Evolutionary conservation across 768 basidiomycete species (phyloP).

Genomic region (Tubosaeta brunneosetosa): DNA sequence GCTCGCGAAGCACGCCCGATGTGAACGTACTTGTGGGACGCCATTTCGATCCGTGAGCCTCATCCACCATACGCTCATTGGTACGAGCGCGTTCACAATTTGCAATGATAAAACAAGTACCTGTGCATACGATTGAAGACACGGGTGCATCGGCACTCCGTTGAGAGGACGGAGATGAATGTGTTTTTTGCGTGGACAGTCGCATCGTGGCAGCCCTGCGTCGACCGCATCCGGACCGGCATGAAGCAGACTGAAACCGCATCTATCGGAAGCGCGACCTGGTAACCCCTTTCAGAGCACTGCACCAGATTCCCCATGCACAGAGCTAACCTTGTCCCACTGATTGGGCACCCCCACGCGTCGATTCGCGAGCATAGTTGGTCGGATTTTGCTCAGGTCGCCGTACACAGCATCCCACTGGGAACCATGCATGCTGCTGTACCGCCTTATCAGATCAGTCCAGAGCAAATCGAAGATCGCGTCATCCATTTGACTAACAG

Average conservation of each 20-base stretch:
- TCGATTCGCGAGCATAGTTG: conserved; percentile 10
- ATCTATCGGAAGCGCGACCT: conserved; percentile 16
- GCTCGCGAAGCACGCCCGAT: conserved; percentile 8
- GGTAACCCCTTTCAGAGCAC: conserved; percentile 13
- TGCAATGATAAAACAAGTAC: conserved; percentile 13
- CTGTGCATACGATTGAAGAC: not conserved
- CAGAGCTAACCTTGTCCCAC: conserved; percentile 32
- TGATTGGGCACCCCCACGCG: conserved; percentile 19
- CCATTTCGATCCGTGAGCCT: conserved; percentile 22
- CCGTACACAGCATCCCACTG: conserved; percentile 18
- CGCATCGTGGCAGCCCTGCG: conserved; percentile 15
- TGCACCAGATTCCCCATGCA: conserved; percentile 18
- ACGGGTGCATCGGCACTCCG: conserved; percentile 14
- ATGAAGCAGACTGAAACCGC: conserved; percentile 2
- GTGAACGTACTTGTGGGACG: conserved; percentile 7
- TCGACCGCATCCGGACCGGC: conserved; percentile 14
- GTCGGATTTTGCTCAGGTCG: conserved; percentile 6
- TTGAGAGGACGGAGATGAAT: conserved; percentile 24
- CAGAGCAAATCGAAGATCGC: not conserved
- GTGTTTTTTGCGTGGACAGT: conserved; percentile 10
- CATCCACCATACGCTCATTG: not conserved
- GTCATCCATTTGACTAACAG: conserved; percentile 5
- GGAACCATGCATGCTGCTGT: not conserved
- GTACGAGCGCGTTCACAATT: conserved; percentile 13
- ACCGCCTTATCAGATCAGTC: conserved; percentile 6